Conservation (phyloP, 164 flowering plant genomes). For the Piper longum region DNA sequence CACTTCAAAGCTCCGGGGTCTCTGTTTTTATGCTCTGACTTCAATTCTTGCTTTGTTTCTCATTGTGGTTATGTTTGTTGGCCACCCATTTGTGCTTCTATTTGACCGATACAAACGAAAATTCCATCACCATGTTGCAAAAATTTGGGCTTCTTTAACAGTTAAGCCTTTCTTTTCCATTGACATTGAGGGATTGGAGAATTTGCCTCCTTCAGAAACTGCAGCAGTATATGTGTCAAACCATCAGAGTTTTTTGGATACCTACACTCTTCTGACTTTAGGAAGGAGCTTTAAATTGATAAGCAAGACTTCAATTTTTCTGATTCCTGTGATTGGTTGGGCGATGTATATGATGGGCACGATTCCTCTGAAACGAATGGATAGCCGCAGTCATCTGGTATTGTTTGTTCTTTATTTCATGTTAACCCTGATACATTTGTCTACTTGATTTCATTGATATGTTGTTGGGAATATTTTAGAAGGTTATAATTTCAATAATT, state of each 20-base stretch:
- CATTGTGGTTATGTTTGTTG: conserved; percentile 52
- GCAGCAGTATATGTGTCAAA: conserved; percentile 95
- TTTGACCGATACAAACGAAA: conserved; percentile 60
- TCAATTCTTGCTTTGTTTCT: conserved; percentile 49
- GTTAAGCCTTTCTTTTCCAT: conserved; percentile 47
- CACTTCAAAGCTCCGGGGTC: conserved; percentile 50
- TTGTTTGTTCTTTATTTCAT: conserved; percentile 1
- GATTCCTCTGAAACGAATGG: conserved; percentile 86
- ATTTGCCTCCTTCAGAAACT: conserved; percentile 57
- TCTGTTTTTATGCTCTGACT: conserved; percentile 54
- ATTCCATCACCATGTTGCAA: conserved; percentile 63
- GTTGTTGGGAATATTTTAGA: neutral
- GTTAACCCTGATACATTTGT: neutral
- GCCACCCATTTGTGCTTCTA: conserved; percentile 78
- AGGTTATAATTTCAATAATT: neutral
- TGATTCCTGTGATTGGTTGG: conserved; percentile 84
- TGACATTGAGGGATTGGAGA: conserved; percentile 71
- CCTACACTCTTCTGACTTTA: conserved; percentile 65
- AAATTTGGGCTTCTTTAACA: conserved; percentile 60
- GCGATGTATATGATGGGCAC: conserved; percentile 81
- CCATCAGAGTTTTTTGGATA: conserved; percentile 90
- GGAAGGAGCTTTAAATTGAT: conserved; percentile 89
- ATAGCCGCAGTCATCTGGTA: conserved; percentile 90
- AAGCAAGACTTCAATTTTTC: conserved; percentile 77
- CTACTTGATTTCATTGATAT: neutral